A percentile compares a stretch with the other conserved stretches of the same genome.
Conservation (phyloP, 306 rosid species). For the Luffa aegyptiaca region DNA sequence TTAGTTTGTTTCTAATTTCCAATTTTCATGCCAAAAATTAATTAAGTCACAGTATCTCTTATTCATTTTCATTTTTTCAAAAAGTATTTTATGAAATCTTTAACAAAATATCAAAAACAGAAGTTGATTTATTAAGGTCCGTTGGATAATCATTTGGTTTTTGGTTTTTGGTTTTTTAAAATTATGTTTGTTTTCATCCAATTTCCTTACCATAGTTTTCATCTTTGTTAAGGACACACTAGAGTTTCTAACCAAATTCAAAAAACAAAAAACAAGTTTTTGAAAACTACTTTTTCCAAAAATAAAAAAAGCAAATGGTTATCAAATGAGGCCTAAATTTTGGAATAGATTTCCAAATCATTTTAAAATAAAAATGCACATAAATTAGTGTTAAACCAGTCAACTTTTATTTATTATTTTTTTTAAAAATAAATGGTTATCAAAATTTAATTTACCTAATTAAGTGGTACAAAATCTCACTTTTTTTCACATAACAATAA, state of each 20-base stretch:
- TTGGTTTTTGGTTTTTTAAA: too few relatives aligned
- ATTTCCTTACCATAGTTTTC: too few relatives aligned
- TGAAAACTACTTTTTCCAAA: too few relatives aligned
- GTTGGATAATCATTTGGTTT: too few relatives aligned
- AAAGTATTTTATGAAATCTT: background rate
- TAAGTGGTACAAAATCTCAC: background rate
- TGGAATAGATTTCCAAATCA: background rate
- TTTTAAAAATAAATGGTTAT: background rate
- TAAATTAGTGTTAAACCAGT: background rate
- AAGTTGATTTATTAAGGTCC: too few relatives aligned
- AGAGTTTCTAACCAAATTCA: too few relatives aligned
- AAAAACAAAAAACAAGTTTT: too few relatives aligned
- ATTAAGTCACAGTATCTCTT: background rate
- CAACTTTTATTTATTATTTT: too few relatives aligned
- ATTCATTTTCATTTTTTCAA: background rate
- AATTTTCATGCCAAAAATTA: background rate
- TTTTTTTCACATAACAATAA: background rate
- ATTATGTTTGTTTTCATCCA: too few relatives aligned
- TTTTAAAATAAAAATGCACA: background rate
- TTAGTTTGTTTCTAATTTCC: background rate
- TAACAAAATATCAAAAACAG: background rate
- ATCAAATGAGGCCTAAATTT: too few relatives aligned
- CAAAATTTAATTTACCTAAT: background rate
- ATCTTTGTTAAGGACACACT: too few relatives aligned
- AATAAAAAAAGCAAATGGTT: too few relatives aligned